Base-by-base conservation (phyloP, 2,329 filamentous ascomycete species). In the Clathrospora elynae region DNA sequence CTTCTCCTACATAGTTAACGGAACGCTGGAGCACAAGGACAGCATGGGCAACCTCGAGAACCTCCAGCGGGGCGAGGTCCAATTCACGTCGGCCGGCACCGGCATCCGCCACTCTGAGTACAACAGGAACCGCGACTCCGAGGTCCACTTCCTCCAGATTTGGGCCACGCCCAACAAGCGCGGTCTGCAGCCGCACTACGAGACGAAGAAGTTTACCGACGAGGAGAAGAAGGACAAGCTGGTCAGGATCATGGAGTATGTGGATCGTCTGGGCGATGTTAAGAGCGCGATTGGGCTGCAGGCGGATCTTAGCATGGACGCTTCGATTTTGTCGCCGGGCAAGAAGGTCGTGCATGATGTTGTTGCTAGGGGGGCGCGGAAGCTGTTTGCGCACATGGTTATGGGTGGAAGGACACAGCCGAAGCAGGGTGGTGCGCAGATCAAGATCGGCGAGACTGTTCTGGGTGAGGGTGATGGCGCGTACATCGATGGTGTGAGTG, bases 11-110 rank as follows among this genome's bases (percentile, higher is more conserved):
- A 86, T 95, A 61, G 77, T 95, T n/a, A 82, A 78, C 32, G 90
- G 90, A 52, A 88, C 92, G 71, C 80, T 95, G 51, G 92, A 90
- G 33, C 90, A 95, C 74, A 85, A 89, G 33, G 90, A 95, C 72
- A 87, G 82, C 48, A 91, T 95, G 85, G 81, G 88, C 57, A 81
- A 78, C 39, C 63, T 77, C 6, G 75, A 82, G 68, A 88, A 85
- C 71, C 85, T 95, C 76, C 80, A 81, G 61, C 78, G 88, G 24
- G 88, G 89, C 9, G 89, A 95, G 67, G 87, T 95, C 30, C 90
- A 95, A 64, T 95, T 95, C 71, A 95, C 90, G 7, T 90, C 86
- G 10, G 90, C 88, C n/a, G 90, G 90, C 40, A 90, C 83, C 4
- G 82, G 82, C 5, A 85, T 95, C 59, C 82, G 88, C 2, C 89